Conservation (phyloP, 352 stramenopile species). For the Phytophthora pistaciae region DNA sequence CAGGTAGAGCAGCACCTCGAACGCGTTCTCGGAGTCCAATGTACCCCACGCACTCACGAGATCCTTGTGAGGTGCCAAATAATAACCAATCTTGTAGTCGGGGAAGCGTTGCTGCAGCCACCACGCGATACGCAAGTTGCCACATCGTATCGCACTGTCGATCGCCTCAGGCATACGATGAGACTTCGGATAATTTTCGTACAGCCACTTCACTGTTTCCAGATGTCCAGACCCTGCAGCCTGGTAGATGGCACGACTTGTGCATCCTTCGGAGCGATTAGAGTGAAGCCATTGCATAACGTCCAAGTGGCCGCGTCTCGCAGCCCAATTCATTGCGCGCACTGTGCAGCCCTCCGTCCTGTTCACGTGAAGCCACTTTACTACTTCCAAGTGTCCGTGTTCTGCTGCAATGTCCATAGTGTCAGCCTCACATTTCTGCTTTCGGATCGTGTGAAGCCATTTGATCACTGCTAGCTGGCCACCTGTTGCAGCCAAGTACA, state of each 20-base stretch:
- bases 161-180: neutral
- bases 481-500: neutral
- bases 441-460: neutral
- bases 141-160: neutral
- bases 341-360: neutral
- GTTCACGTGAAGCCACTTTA: slow-evolving; percentile 9
- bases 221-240: neutral
- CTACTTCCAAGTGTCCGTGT: neutral
- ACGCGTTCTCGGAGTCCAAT: neutral
- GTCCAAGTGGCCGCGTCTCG: neutral
- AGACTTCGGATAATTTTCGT: slow-evolving; percentile 3
- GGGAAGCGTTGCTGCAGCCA: slow-evolving; percentile 3
- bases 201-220: slow-evolving; percentile 16
- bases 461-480: neutral
- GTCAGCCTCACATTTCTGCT: neutral
- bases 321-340: neutral
- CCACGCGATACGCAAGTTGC: slow-evolving; percentile 8
- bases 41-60: neutral
- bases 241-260: neutral
- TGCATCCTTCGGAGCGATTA: neutral
- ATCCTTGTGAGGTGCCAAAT: neutral
- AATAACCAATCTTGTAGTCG: neutral
- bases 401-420: slow-evolving; percentile 6
- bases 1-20: neutral
- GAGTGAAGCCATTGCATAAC: neutral